These are phyloP conservation scores for Phialocephala sp. DNA, from an alignment of 2,329 filamentous ascomycete species.

Conservation along the genomic window DNA sequence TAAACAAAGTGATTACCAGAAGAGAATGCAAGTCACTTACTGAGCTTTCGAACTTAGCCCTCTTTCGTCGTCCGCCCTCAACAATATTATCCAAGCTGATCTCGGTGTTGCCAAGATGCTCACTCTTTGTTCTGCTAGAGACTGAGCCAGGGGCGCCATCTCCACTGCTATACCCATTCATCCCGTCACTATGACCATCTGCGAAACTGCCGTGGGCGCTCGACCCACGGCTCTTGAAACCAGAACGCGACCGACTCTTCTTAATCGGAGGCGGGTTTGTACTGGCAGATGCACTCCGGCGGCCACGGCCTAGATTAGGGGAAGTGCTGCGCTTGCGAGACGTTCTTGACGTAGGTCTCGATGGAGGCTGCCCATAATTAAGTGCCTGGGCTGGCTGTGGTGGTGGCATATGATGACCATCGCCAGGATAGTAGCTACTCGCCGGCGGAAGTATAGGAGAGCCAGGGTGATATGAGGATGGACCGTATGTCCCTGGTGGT, in stretches of 20 bases:
- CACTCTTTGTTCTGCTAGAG: constrained; percentile 76
- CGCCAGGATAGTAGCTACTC: constrained; percentile 58
- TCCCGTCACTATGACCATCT: constrained; percentile 68
- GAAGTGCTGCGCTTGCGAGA: constrained; percentile 82
- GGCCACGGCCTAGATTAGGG: constrained; percentile 66
- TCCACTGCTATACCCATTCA: constrained; percentile 84
- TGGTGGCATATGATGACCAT: constrained; percentile 67
- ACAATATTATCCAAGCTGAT: constrained; percentile 99
- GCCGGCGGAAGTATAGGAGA: constrained; percentile 57
- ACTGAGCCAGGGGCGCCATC: constrained; percentile 80
- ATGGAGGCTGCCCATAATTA: constrained; percentile 65
- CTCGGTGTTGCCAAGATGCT: constrained; percentile 90
- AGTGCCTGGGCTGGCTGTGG: constrained; percentile 56
- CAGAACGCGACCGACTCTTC: constrained; percentile 71
- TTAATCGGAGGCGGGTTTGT: constrained; percentile 57
- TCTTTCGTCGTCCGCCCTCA: constrained; percentile 92
- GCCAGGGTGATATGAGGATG: constrained; percentile 58
- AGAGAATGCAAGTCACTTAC: constrained; percentile 63
- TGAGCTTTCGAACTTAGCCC: constrained; percentile 94
- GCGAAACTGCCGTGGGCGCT: constrained; percentile 55
- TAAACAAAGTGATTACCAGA: neutral
- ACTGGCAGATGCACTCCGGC: constrained; percentile 76
- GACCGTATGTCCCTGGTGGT: constrained; percentile 53
- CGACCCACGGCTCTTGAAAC: constrained; percentile 69
- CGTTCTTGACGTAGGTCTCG: constrained; percentile 72